Evolutionary conservation across 257 asterid genomes (phyloP), one percentile per base, ranked within the genome.

Genomic region (Rhazya stricta): DNA sequence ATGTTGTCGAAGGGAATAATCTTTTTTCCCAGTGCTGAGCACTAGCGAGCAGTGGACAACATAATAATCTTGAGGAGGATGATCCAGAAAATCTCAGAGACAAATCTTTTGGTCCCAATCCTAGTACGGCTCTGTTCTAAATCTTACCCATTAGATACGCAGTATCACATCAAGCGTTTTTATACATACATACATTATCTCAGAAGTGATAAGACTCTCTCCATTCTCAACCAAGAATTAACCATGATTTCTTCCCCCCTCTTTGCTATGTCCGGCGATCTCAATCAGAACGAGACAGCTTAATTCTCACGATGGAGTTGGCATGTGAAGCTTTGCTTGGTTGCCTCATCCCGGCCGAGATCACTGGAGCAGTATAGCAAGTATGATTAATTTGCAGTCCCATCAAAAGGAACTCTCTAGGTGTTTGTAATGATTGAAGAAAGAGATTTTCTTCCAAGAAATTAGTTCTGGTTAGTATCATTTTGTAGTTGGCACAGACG

Each of bases 121-220:
- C 0, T 3, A 13, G 79, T 67, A 76, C 79, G 79, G 74, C 34
- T 39, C 73, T 76, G 56, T 57, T 51, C 27, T 69, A 76, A 50
- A 76, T 67, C 68, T 65, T 66, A 23, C 77, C 30, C 62, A 27
- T 19, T 68, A 32, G 77, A 74, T 62, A 45, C 60, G 39, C 69
- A 16, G 32, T 73, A 41, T 51, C 50, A 51, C 65, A 51, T 71
- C 41, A 70, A 29, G 41, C 11, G 67, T 60, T 60, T 60, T 60
- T 60, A 1, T 3, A 30, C 9, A 57, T 30, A 13, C 39, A 60
- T 27, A 29, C 41, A 60, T 46, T 23, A 34, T 71, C 75, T 34
- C 65, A 23, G 53, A 23, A 13, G 72, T 25, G 67, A 72, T 72
- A 41, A 16, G 70, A 37, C 48, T 65, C n/a, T 18, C 15, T 21